Percentiles rank a stretch among this genome's conserved stretches.
Conservation (phyloP, 305 asterid genomes). For the Lippia alba region DNA sequence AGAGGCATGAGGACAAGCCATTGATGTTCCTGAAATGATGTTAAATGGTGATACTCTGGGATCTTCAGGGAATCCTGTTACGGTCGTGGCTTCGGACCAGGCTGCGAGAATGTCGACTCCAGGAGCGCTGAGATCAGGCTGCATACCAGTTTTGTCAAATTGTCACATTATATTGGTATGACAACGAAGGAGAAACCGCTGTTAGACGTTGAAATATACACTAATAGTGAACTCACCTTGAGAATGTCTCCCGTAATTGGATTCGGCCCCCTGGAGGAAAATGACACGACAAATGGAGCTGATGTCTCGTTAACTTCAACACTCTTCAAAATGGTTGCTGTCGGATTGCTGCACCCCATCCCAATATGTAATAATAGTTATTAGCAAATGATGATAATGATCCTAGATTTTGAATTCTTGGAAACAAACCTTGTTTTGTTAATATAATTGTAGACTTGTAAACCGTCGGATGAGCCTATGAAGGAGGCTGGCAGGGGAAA, state of each 20-base stretch:
- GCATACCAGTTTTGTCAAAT: too few species aligned
- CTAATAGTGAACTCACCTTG: too few species aligned
- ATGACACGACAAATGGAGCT: constrained; percentile 51
- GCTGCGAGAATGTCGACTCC: constrained; percentile 67
- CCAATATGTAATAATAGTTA: not conserved
- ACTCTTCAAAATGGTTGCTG: constrained; percentile 56
- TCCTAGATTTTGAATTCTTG: not conserved
- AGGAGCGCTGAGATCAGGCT: constrained; percentile 45
- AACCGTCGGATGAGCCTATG: constrained; percentile 46
- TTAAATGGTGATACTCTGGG: constrained; percentile 48
- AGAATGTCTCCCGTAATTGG: constrained; percentile 48
- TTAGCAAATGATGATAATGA: not conserved
- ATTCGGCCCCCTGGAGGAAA: constrained; percentile 63
- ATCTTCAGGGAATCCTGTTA: constrained; percentile 44
- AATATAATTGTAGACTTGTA: constrained; percentile 37
- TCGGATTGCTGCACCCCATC: constrained; percentile 45
- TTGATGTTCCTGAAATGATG: constrained; percentile 58
- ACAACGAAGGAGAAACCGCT: too few species aligned
- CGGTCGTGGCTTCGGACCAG: constrained; percentile 46
- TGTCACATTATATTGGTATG: too few species aligned
- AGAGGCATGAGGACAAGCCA: constrained; percentile 66
- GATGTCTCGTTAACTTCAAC: constrained; percentile 22
- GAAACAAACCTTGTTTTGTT: constrained; percentile 46
- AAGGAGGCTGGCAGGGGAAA: constrained; percentile 60
- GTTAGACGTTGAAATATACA: too few species aligned